Base-by-base conservation (phyloP, 257 asterid genomes). In the Primulina tabacum region DNA sequence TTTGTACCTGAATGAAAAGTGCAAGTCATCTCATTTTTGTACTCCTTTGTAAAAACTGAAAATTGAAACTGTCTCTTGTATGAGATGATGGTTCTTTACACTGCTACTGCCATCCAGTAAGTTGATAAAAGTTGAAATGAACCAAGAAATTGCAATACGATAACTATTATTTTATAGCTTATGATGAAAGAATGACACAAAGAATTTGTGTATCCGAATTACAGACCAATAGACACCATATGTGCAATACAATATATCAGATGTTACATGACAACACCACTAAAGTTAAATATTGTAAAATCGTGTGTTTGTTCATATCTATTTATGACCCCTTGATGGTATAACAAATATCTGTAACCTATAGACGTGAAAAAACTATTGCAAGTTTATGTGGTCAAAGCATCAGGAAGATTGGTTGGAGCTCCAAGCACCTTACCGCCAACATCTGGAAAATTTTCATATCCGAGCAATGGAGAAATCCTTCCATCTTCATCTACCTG, bases 351-450 rank as follows among this genome's bases (percentile, higher is more conserved):
- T 12, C 33, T 62, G 72, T 52, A 40, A 74, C 67, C 64, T 72
- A 38, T 52, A 50, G 50, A 59, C 55, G 37, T 9, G 43, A 40
- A 52, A 57, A 56, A 62, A 29, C 35, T n/a, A 38, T 67, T 53
- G 35, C 56, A 30, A 50, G 65, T 35, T 70, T 72, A 90, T 21
- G 95, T 88, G 6, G 97, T 90, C 77, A 90, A 81, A 62, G 97
- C 95, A 79, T 90, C 93, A 3, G 95, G 97, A 59, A 90, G 85
- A 53, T 72, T 82, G 70, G 79, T 79, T 6, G 85, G 83, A 24
- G 88, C 87, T 1, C 97, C 95, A 18, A 86, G 75, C 58, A 90
- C 77, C 78, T 86, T 90, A 58, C 95, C 97, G 35, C 95, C 91
- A 32, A 88, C 85, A 62, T 90, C 97, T 0, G 95, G 95, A 66